Conservation (phyloP, 2,329 filamentous ascomycete species). For the Fusarium veterinarium region DNA sequence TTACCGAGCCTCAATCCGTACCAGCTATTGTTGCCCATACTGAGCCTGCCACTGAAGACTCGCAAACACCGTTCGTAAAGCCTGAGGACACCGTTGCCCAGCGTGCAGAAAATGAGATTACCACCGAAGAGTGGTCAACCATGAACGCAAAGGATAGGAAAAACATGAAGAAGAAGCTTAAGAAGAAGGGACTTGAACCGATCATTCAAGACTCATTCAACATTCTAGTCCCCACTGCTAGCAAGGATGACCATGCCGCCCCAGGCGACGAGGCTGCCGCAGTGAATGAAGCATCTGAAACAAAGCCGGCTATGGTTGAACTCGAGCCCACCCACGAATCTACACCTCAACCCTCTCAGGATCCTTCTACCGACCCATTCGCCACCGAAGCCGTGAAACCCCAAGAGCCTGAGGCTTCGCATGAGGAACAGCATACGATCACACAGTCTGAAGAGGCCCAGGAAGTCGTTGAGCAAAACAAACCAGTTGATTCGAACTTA, state of each 20-base stretch:
- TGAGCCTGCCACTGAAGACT: not conserved
- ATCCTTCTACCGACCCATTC: not conserved
- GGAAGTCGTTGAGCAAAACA: not conserved
- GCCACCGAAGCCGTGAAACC: not conserved
- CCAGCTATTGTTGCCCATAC: not conserved
- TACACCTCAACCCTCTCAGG: not conserved
- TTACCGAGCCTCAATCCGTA: constrained; percentile 1
- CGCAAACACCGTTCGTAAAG: constrained; percentile 1
- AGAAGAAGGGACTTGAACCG: constrained; percentile 36
- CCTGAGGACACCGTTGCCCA: constrained; percentile 2
- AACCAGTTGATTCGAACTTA: not conserved
- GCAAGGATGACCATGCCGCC: not conserved
- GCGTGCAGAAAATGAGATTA: constrained; percentile 39
- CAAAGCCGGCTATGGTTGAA: not conserved
- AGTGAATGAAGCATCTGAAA: constrained; percentile 4
- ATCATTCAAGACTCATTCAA: constrained; percentile 30
- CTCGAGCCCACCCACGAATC: not conserved
- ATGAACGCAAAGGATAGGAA: constrained; percentile 39
- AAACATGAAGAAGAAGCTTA: constrained; percentile 41
- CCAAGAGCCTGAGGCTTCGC: not conserved
- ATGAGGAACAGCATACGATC: not conserved
- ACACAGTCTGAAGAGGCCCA: not conserved
- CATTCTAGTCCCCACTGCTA: not conserved
- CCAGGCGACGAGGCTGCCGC: not conserved
- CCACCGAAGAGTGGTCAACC: constrained; percentile 35